A percentile compares a stretch with the other conserved stretches of the same genome.
phyloP scores from a whole-genome alignment of 306 rosid species.

The Adenanthera pavonina region DNA sequence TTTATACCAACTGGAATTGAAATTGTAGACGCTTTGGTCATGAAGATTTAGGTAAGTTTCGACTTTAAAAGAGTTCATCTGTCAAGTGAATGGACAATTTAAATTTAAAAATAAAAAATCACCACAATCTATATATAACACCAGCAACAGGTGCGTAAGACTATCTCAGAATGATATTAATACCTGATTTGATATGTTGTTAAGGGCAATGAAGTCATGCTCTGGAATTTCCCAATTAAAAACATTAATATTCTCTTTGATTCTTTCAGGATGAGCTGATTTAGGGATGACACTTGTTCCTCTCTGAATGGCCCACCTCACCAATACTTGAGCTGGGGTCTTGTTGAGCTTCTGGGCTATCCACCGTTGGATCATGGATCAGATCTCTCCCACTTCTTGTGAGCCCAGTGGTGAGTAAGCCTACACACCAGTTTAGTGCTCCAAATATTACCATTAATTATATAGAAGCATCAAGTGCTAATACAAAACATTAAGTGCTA shows the following conservation, averaged over 20 bases:
- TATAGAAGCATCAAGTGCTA: not conserved
- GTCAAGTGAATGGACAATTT: too few relatives aligned
- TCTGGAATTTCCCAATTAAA: conserved; percentile 60
- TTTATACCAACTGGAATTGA: too few relatives aligned
- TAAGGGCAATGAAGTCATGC: conserved; percentile 50
- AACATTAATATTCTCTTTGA: conserved; percentile 50
- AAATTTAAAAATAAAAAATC: too few relatives aligned
- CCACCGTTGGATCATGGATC: conserved; percentile 42
- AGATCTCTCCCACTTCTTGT: conserved; percentile 11
- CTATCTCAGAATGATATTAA: not conserved
- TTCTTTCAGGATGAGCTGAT: conserved; percentile 52
- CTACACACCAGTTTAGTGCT: not conserved
- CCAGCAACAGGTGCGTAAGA: not conserved
- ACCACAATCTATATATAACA: too few relatives aligned
- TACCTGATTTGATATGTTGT: conserved; percentile 48
- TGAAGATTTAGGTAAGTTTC: too few relatives aligned
- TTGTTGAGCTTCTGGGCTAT: conserved; percentile 57
- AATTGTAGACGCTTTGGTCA: too few relatives aligned
- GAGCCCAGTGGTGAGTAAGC: conserved; percentile 29
- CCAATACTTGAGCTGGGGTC: conserved; percentile 59
- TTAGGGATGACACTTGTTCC: conserved; percentile 65
- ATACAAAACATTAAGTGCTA: not conserved
- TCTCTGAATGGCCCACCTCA: conserved; percentile 62
- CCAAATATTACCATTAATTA: not conserved
- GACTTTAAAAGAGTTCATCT: too few relatives aligned